phyloP scores from a whole-genome alignment of 1,284 basidiomycete genomes.

The Marasmius sp. region DNA sequence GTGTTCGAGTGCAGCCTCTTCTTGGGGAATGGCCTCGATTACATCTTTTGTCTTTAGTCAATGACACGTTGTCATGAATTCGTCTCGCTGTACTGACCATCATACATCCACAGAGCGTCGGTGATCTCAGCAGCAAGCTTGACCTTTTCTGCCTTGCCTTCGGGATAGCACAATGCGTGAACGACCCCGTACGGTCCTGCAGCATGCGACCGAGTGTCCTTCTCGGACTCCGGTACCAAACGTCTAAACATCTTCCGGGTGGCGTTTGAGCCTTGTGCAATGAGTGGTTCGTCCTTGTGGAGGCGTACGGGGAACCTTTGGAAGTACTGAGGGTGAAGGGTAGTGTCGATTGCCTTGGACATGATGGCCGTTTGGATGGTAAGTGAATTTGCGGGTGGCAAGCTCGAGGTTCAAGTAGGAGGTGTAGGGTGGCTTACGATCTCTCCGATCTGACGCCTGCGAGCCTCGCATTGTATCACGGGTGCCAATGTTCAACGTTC shows the following conservation, averaged over 20 bases:
- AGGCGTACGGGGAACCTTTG: neutral
- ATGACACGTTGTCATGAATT: neutral
- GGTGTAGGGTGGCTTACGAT: too few species aligned
- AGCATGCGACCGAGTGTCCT: neutral
- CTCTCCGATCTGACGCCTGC: too few species aligned
- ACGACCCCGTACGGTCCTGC: conserved; percentile 1
- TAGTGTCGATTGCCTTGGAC: conserved; percentile 2
- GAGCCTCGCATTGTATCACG: too few species aligned
- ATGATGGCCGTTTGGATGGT: neutral
- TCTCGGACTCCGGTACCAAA: neutral
- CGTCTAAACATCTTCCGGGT: conserved; percentile 2
- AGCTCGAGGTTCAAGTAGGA: too few species aligned
- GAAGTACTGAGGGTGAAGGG: neutral
- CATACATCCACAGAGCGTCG: conserved; percentile 5
- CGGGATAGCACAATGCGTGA: conserved; percentile 2
- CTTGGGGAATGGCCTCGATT: conserved; percentile 2
- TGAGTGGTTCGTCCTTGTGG: conserved; percentile 4
- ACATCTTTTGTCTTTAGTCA: neutral
- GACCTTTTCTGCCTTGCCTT: conserved; percentile 4
- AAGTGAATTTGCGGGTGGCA: too few species aligned
- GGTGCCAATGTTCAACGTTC: too few species aligned
- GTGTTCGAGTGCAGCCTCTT: conserved; percentile 4
- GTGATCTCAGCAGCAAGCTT: conserved; percentile 1
- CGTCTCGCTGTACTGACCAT: neutral
- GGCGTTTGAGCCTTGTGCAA: neutral